Conservation (phyloP, 2,329 filamentous ascomycete genomes). For the Ophiostoma ulmi region DNA sequence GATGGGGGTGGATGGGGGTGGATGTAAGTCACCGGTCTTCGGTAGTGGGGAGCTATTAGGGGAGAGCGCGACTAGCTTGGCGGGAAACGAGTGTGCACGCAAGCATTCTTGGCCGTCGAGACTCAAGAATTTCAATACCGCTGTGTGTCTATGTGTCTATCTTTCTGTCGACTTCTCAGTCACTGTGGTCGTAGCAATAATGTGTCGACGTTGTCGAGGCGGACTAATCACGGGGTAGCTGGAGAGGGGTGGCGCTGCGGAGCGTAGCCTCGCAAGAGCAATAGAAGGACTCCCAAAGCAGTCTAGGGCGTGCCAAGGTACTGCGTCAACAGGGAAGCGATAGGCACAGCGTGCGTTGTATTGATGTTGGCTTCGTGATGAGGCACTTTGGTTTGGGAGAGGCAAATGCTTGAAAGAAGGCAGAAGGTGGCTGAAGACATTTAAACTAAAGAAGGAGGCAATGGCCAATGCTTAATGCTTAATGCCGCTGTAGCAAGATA, state of each 20-base stretch:
- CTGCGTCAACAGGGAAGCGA: background rate
- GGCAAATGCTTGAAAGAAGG: background rate
- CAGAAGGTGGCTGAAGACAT: background rate
- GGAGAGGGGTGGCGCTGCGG: conserved; percentile 13
- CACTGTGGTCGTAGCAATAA: background rate
- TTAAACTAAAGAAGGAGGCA: background rate
- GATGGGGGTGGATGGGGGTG: background rate
- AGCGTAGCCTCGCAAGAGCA: conserved; percentile 3
- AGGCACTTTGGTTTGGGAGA: background rate
- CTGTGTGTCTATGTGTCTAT: background rate
- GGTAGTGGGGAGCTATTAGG: conserved; percentile 3
- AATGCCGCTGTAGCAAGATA: background rate
- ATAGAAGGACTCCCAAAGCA: background rate
- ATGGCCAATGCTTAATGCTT: background rate
- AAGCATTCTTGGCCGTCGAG: conserved; percentile 5
- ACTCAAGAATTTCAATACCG: background rate
- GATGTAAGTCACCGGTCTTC: conserved; percentile 12
- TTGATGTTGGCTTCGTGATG: background rate
- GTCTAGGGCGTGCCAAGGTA: background rate
- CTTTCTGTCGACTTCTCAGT: background rate
- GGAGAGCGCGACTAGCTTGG: background rate
- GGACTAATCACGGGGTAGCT: conserved; percentile 12
- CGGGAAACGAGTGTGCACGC: background rate
- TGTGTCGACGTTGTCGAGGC: conserved; percentile 12
- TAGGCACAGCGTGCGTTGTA: background rate